Base-by-base conservation (phyloP, 2,329 filamentous ascomycete species). In the Colletotrichum shisoi region DNA sequence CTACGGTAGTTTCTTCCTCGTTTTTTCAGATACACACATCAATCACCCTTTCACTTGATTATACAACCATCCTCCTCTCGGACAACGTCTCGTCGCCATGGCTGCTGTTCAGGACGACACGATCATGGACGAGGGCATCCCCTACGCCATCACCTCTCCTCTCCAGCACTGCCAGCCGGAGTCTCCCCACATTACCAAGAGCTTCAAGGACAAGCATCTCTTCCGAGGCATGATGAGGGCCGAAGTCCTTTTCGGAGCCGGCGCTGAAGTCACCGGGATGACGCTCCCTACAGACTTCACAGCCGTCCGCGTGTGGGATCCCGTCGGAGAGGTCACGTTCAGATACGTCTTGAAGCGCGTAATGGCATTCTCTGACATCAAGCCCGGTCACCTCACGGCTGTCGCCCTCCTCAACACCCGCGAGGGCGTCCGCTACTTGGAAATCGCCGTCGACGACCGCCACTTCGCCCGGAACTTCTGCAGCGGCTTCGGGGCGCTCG, bases 291-390 rank as follows among this genome's bases (percentile, higher is more conserved):
- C 39, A 7, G 52, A 56, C 52, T 56, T 56, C 37, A 8, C 37
- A 1, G 21, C 37, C 37, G n/a, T 56, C 1, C 52, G 34, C 3
- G 6, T 56, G 3, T 6, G 34, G 19, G 15, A n/a, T 5, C 2
- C n/a, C 37, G 3, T 5, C 2, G 15, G 5, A 1, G 3, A n/a
- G 2, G 3, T 6, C 34, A 4, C 34, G 1, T 13, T 9, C n/a
- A 1, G 1, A 6, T 11, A 6, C 6, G 12, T 54, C 19, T 24
- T 13, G 17, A 21, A 5, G 6, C 2, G 2, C 2, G 12, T 54
- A 17, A 3, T 3, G 4, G 13, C 3, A 3, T 4, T 17, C 1
- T 54, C 1, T 4, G 19, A 6, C n/a, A 40, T 13, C 15, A 54
- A 1, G n/a, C 3, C 19, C 19, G 1, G 27, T 1, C 3, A 21